Evolutionary conservation across 2,329 filamentous ascomycete genomes (phyloP).

Genomic region (Seiridium unicorne): DNA sequence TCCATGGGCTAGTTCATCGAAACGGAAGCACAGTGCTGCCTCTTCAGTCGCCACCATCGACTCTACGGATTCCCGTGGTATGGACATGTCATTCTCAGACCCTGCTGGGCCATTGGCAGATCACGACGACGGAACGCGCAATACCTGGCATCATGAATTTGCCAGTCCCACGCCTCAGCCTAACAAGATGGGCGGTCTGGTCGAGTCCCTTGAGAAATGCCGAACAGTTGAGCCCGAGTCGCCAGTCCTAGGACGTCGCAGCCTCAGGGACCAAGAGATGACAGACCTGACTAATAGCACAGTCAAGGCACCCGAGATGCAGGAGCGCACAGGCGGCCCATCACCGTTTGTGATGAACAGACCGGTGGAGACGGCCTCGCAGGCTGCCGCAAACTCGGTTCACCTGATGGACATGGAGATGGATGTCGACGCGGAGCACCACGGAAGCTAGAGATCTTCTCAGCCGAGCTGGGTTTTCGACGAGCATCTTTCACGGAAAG

Average conservation of each 20-base stretch:
- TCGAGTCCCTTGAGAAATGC: constrained; percentile 18
- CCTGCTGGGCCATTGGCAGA: background rate
- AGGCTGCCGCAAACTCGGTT: constrained; percentile 14
- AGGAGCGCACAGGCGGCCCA: constrained; percentile 32
- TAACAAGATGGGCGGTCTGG: constrained; percentile 15
- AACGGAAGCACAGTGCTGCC: constrained; percentile 23
- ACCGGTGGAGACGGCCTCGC: constrained; percentile 15
- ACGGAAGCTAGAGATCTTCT: background rate
- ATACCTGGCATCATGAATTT: constrained; percentile 10
- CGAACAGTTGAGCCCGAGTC: constrained; percentile 13
- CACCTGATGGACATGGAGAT: constrained; percentile 39
- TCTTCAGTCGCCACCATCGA: constrained; percentile 29
- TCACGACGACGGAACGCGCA: background rate
- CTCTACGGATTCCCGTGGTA: constrained; percentile 21
- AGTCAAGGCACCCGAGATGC: constrained; percentile 42
- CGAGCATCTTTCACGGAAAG: background rate
- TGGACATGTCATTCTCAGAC: constrained; percentile 21
- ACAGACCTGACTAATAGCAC: background rate
- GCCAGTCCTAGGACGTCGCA: background rate
- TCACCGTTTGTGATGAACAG: constrained; percentile 23
- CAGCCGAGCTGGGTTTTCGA: background rate
- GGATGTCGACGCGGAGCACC: constrained; percentile 14
- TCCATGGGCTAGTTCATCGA: constrained; percentile 8
- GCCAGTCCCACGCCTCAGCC: constrained; percentile 8
- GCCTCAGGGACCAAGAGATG: constrained; percentile 7